A percentile compares a stretch with the other conserved stretches of the same genome.
These are phyloP conservation scores for Rhodomyrtus tomentosa DNA, from an alignment of 345 rosid genomes.

Conservation along the genomic window DNA sequence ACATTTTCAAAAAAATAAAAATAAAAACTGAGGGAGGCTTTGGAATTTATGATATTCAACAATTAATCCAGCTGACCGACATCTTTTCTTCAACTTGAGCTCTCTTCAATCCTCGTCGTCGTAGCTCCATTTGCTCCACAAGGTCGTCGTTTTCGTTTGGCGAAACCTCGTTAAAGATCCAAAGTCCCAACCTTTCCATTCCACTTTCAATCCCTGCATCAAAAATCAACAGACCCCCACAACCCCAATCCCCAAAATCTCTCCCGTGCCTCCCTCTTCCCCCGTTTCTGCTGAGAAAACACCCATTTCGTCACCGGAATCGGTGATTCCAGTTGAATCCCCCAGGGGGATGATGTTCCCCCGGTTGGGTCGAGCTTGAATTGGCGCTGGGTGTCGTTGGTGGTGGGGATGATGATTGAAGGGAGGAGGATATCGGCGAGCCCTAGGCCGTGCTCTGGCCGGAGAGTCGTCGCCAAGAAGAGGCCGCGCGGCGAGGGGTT, in stretches of 20 bases:
- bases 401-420: slow-evolving; percentile 27
- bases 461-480: slow-evolving; percentile 49
- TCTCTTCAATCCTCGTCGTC: not conserved
- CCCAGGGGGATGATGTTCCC: not conserved
- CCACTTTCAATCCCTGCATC: not conserved
- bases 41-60: not conserved
- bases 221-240: not conserved
- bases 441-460: slow-evolving; percentile 72
- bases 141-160: not conserved
- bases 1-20: not conserved
- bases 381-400: not conserved
- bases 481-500: slow-evolving; percentile 48
- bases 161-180: not conserved
- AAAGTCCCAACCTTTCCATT: not conserved
- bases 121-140: not conserved
- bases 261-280: not conserved
- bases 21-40: not conserved
- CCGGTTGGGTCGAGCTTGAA: not conserved
- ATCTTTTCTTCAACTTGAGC: not conserved
- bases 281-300: not conserved
- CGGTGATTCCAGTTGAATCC: not conserved
- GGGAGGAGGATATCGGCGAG: slow-evolving; percentile 76
- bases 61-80: not conserved
- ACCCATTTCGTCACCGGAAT: not conserved
- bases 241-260: not conserved